Percentiles rank a stretch among this genome's conserved stretches.
Conservation (phyloP, 2,329 filamentous ascomycete genomes). For the Botrytis squamosa region DNA sequence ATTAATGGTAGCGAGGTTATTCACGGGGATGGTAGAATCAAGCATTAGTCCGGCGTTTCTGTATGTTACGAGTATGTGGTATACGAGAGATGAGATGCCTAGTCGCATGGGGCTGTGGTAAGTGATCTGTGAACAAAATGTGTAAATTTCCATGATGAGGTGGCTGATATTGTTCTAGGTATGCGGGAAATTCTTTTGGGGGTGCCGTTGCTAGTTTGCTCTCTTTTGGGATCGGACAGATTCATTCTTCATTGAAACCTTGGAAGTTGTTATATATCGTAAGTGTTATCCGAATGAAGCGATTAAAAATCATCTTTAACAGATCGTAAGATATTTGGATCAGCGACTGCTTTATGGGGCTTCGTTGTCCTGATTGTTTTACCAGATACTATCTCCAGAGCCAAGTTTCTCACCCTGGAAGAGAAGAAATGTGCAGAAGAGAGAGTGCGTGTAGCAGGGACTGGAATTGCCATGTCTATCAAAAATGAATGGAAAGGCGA, state of each 20-base stretch:
- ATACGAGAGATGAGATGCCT: slow-evolving; percentile 55
- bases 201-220: slow-evolving; percentile 52
- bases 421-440: slow-evolving; percentile 48
- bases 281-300: neutral
- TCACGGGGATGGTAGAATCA: slow-evolving; percentile 48
- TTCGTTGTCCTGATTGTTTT: slow-evolving; percentile 49
- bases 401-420: slow-evolving; percentile 55
- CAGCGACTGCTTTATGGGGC: slow-evolving; percentile 47
- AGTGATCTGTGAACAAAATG: neutral
- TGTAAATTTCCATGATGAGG: no score
- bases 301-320: slow-evolving; percentile 5
- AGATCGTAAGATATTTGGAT: slow-evolving; percentile 45
- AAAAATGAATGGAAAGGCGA: slow-evolving; percentile 47
- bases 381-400: slow-evolving; percentile 54
- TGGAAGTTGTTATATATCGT: slow-evolving; percentile 58
- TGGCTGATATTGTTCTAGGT: slow-evolving; percentile 34
- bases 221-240: slow-evolving; percentile 57
- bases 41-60: slow-evolving; percentile 55
- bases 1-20: slow-evolving; percentile 44
- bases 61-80: slow-evolving; percentile 47
- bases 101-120: slow-evolving; percentile 56
- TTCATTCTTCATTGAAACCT: slow-evolving; percentile 46
- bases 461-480: slow-evolving; percentile 50
- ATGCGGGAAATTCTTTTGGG: slow-evolving; percentile 53
- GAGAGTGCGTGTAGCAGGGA: slow-evolving; percentile 50